Evolutionary conservation across 164 flowering plant species (phyloP).

Genomic region (Amborella trichopoda): DNA sequence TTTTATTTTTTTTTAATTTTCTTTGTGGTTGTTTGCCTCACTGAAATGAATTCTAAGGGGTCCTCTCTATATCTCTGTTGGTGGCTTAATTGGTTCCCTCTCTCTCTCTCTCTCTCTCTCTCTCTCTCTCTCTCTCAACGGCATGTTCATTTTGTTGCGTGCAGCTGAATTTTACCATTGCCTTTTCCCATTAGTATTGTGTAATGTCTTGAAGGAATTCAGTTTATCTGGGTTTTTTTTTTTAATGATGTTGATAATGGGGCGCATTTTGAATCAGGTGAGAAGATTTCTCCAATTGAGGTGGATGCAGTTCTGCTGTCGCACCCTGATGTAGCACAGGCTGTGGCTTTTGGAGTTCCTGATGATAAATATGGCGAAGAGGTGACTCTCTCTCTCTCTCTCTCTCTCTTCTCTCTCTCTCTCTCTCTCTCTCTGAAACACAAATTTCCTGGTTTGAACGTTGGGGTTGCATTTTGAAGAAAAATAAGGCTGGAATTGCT

Average conservation of each 20-base stretch:
- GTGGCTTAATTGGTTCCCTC: too few relatives aligned
- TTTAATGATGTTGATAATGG: too few relatives aligned
- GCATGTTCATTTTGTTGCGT: neutral
- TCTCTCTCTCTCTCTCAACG: neutral
- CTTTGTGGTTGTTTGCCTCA: neutral
- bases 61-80: neutral
- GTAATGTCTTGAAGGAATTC: too few relatives aligned
- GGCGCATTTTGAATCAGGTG: too few relatives aligned
- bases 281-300: conserved; percentile 87
- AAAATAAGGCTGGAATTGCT: too few relatives aligned
- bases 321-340: conserved; percentile 75
- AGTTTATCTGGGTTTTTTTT: too few relatives aligned
- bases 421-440: too few relatives aligned
- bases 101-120: conserved; percentile 1
- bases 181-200: too few relatives aligned
- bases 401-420: too few relatives aligned
- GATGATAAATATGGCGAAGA: conserved; percentile 94
- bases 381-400: conserved; percentile 40
- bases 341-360: conserved; percentile 85
- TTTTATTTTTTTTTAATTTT: neutral
- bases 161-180: neutral
- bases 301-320: conserved; percentile 75
- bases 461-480: too few relatives aligned
- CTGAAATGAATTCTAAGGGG: too few relatives aligned
- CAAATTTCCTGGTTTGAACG: too few relatives aligned